Conservation (phyloP, 805 yeast genomes). For the Huiozyma naganishii region DNA sequence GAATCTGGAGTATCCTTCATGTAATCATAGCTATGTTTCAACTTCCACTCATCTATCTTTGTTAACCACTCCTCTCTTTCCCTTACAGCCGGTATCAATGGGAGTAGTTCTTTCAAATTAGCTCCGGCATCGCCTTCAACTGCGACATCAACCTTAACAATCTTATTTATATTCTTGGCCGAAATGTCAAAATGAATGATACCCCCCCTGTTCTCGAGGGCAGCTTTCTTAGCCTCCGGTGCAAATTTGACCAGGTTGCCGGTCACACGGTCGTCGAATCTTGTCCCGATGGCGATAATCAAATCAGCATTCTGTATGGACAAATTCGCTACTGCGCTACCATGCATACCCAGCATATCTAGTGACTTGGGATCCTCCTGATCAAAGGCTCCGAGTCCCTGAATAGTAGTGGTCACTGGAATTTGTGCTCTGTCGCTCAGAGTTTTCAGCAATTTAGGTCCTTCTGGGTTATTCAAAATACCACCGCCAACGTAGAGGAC, state of each 20-base stretch:
- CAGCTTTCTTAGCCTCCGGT: constrained; percentile 86
- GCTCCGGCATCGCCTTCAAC: constrained; percentile 90
- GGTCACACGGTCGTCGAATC: constrained; percentile 98
- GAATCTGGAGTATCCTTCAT: constrained; percentile 71
- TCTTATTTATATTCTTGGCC: constrained; percentile 96
- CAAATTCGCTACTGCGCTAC: constrained; percentile 86
- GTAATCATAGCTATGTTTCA: constrained; percentile 75
- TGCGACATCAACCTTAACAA: constrained; percentile 92
- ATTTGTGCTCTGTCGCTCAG: constrained; percentile 83
- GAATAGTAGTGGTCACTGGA: constrained; percentile 93
- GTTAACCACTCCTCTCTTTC: constrained; percentile 74
- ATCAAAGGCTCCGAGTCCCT: constrained; percentile 89
- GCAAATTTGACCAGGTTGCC: constrained; percentile 80
- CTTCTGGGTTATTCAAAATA: constrained; percentile 65
- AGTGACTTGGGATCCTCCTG: constrained; percentile 83
- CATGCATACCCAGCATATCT: constrained; percentile 99
- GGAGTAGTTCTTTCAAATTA: constrained; percentile 64
- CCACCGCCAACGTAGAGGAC: constrained; percentile 90
- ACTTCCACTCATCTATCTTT: constrained; percentile 71
- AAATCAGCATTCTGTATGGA: constrained; percentile 92
- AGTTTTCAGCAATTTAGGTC: constrained; percentile 69
- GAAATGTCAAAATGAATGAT: constrained; percentile 91
- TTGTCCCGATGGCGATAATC: constrained; percentile 89
- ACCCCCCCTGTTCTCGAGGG: constrained; percentile 83
- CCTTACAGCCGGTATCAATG: constrained; percentile 52